Conservation (phyloP, 73 alveolate species). For the Paramecium pentaurelia region DNA sequence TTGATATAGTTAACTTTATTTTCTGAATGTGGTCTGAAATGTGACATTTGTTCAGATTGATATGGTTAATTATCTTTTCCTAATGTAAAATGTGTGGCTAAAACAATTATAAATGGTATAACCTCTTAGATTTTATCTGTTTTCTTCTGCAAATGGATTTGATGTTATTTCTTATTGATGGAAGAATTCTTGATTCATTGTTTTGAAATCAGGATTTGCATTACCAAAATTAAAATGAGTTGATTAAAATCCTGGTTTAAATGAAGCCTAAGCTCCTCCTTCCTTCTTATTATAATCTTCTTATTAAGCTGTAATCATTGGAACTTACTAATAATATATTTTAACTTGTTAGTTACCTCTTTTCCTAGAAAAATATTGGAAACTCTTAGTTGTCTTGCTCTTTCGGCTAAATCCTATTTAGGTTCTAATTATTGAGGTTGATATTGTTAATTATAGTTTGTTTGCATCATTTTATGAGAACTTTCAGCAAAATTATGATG, state of each 20-base stretch:
- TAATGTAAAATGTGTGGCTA: constrained; percentile 33
- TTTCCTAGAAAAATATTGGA: constrained; percentile 32
- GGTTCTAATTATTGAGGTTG: background rate
- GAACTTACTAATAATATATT: background rate
- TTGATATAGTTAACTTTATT: background rate
- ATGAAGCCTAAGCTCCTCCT: background rate
- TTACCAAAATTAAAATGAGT: constrained; percentile 38
- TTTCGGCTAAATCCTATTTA: background rate
- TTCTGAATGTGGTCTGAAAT: constrained; percentile 40
- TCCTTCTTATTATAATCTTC: background rate
- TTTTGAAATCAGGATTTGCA: background rate
- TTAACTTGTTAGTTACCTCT: background rate
- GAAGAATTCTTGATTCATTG: constrained; percentile 29
- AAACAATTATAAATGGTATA: background rate
- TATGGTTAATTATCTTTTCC: constrained; percentile 38
- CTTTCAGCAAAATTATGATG: constrained; percentile 62
- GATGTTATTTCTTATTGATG: background rate
- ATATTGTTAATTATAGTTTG: constrained; percentile 50
- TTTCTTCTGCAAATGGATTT: constrained; percentile 46
- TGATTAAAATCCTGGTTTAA: background rate
- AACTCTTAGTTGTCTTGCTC: background rate
- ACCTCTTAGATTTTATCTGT: constrained; percentile 36
- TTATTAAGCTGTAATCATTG: background rate
- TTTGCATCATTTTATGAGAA: constrained; percentile 42
- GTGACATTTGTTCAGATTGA: constrained; percentile 11